Conservation (phyloP, 2,329 filamentous ascomycete species). For the Paraphaeosphaeria sporulosa region DNA sequence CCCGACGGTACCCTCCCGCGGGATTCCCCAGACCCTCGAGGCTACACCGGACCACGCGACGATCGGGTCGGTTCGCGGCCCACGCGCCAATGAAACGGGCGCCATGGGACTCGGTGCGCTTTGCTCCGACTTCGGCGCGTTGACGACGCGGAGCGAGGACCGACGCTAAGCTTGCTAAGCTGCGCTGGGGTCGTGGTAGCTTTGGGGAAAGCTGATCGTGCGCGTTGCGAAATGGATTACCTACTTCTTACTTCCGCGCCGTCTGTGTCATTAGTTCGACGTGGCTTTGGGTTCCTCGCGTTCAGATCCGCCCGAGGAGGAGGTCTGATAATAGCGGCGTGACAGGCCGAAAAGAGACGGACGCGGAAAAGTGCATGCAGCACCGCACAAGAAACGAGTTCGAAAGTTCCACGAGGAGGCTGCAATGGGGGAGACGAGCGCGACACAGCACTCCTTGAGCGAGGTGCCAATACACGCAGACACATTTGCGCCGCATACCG, state of each 20-base stretch:
- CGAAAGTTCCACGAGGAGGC: slow-evolving; percentile 37
- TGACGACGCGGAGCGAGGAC: neutral
- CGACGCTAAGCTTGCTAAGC: slow-evolving; percentile 2
- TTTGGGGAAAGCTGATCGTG: neutral
- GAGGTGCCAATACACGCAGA: neutral
- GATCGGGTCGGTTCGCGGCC: slow-evolving; percentile 4
- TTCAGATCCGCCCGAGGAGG: neutral
- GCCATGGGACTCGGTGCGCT: neutral
- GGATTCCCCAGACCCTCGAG: neutral
- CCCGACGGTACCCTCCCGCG: slow-evolving; percentile 9
- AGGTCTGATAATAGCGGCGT: neutral
- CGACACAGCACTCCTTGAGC: slow-evolving; percentile 15
- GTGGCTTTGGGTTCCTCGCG: neutral
- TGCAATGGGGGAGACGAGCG: slow-evolving; percentile 38
- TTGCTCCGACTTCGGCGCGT: slow-evolving; percentile 13
- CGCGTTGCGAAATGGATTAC: neutral
- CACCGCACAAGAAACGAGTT: slow-evolving; percentile 37
- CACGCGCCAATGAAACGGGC: neutral
- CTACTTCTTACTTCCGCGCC: neutral
- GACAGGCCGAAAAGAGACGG: neutral
- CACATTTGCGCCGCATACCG: slow-evolving; percentile 9
- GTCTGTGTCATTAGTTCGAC: neutral
- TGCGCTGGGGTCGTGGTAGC: neutral
- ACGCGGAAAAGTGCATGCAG: slow-evolving; percentile 35
- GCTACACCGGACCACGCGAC: neutral